Conservation (phyloP, 1,284 basidiomycete species). For the Boletus coffeatus region DNA sequence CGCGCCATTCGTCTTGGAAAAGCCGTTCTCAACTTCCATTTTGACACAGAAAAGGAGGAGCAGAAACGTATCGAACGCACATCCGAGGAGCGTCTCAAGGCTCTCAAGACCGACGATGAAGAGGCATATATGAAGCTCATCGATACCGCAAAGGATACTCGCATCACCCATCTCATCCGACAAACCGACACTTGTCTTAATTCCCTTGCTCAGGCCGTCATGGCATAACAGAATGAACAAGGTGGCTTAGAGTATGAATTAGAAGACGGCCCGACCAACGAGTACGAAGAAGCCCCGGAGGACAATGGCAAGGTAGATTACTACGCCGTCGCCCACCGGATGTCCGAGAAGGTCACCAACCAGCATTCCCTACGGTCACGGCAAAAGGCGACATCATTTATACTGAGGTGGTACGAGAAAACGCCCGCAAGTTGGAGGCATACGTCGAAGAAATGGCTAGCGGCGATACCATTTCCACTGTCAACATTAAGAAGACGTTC, state of each 20-base stretch:
- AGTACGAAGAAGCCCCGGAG: conserved; percentile 54
- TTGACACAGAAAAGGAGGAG: too few relatives aligned
- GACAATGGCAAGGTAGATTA: conserved; percentile 88
- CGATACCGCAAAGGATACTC: conserved; percentile 98
- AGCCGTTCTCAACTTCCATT: too few relatives aligned
- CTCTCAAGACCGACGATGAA: conserved; percentile 97
- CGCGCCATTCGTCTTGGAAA: too few relatives aligned
- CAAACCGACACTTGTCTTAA: conserved; percentile 89
- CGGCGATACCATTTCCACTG: conserved; percentile 78
- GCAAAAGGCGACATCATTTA: conserved; percentile 94
- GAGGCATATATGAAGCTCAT: conserved; percentile 99
- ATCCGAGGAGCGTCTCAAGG: too few relatives aligned
- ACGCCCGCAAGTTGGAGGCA: conserved; percentile 95
- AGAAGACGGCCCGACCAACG: conserved; percentile 75
- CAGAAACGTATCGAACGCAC: too few relatives aligned
- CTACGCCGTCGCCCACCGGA: conserved; percentile 93
- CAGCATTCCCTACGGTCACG: conserved; percentile 45
- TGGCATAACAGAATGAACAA: conserved; percentile 88
- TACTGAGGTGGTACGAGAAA: conserved; percentile 52
- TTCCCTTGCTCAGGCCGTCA: conserved; percentile 91
- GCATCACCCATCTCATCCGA: conserved; percentile 93
- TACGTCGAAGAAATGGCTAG: conserved; percentile 99
- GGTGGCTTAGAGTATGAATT: conserved; percentile 43
- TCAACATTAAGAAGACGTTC: conserved; percentile 93
- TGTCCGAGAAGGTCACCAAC: conserved; percentile 82